Evolutionary conservation across 75 land plant genomes (phyloP), one percentile per base, ranked within the genome.

Genomic region (Cunninghamia lanceolata): DNA sequence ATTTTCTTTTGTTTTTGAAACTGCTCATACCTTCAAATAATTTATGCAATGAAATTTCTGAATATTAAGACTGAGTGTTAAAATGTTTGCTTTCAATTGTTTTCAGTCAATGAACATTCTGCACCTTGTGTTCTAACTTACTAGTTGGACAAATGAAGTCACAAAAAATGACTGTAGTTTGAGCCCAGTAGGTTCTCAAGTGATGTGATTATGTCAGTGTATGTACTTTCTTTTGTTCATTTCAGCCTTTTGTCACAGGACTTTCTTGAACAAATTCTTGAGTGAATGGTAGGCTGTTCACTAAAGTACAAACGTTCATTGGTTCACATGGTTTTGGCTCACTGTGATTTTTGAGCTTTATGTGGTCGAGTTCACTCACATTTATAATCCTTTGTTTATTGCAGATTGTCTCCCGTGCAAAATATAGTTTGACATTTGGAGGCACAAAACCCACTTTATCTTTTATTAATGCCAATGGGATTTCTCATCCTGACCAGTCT

Each of bases 331-430:
- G 50, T 28, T 45, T 80, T 80, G 30, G 4, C n/a, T 80, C 45
- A 28, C 32, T 28, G 0, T 43, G 7, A 39, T 80, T 42, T 80
- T 80, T n/a, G 45, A 17, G 45, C 30, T 42, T 45, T 10, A 43
- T 80, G 30, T 79, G 82, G 46, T 10, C 11, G 19, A 1, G 28
- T 45, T 78, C 59, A 16, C 84, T 87, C 59, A 70, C 80, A 39
- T 40, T 68, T 32, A 45, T 77, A 82, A 73, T 83, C 42, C 40
- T 39, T 70, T 82, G 82, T 80, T 82, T 25, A 28, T 82, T 87
- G 87, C 86, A 97, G 99, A 82, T 97, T 36, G 86, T 89, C 86
- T 95, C 98, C 38, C 93, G 99, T 85, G 98, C 94, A 87, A 89
- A 88, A 73, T 96, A 93, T 89, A 94, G 99, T 88, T 85, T 93